Base-by-base conservation (phyloP, 345 rosid species). In the Salix exigua region DNA sequence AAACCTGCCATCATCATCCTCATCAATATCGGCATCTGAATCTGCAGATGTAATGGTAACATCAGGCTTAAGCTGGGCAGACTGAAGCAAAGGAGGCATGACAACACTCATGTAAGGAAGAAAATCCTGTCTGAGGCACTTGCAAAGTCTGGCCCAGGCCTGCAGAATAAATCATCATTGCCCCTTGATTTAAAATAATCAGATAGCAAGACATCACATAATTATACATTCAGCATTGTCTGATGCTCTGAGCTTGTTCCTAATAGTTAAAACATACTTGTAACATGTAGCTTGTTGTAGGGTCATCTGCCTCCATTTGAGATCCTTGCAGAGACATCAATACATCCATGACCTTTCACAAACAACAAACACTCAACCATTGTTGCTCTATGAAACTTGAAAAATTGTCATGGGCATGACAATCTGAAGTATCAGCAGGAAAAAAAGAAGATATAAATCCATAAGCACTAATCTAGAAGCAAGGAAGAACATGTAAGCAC, bases 81-180 rank as follows among this genome's bases (percentile, higher is more conserved):
- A 96, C 80, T 81, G 96, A 25, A 96, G 96, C 82, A 96, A 81
- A 72, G 97, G 95, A 37, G 99, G 99, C 98, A 96, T 96, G 73
- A 96, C 99, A 81, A 92, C 92, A 55, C 83, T 87, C 99, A 96
- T 92, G 78, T 96, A 96, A 30, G 99, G 99, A 77, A 93, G 92
- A 83, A 96, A 96, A 82, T 96, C 99, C 83, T 92, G 97, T 60
- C 98, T 98, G 75, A 96, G 83, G 82, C 99, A 96, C 81, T 93
- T 93, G 93, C 99, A 96, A 60, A 96, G 97, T 76, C 99, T 91
- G 68, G 98, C 99, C 99, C 99, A 96, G 46, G 97, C 98, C 98
- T 96, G 79, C 44, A 80, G 77, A 48, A 83, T 44, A 42, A 63
- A 44, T 50, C 44, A 42, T 60, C 26, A 72, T 53, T 11, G 4